Evolutionary conservation across 257 asterid genomes (phyloP).

Genomic region (Primulina huaijiensis): DNA sequence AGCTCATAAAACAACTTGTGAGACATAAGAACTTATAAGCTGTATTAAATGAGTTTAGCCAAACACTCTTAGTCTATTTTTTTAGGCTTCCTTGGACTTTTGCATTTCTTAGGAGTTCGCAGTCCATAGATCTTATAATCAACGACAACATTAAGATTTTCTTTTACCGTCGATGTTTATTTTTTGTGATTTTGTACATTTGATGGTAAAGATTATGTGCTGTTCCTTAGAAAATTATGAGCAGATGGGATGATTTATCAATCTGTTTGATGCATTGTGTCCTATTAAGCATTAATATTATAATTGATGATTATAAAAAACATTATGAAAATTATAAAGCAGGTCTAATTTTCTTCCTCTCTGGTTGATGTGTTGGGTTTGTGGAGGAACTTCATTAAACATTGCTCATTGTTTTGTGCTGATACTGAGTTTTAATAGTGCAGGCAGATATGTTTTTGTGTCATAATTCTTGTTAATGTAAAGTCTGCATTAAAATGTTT

Average conservation of each 20-base stretch:
- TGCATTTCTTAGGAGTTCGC: not conserved
- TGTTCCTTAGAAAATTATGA: slow-evolving; percentile 10
- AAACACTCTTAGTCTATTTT: not conserved
- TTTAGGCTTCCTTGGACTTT: slow-evolving; percentile 17
- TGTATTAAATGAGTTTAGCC: too few species aligned
- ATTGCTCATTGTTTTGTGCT: slow-evolving; percentile 1
- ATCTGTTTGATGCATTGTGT: slow-evolving; percentile 15
- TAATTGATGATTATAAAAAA: not conserved
- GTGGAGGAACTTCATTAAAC: not conserved
- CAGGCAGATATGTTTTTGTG: not conserved
- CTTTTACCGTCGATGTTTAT: not conserved
- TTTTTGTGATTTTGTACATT: not conserved
- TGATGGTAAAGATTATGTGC: not conserved
- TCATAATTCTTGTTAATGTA: slow-evolving; percentile 3
- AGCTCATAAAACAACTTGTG: too few species aligned
- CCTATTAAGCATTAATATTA: not conserved
- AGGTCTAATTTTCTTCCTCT: slow-evolving; percentile 2
- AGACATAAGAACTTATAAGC: too few species aligned
- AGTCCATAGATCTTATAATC: slow-evolving; percentile 12
- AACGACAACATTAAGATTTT: slow-evolving; percentile 6
- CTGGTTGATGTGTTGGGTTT: slow-evolving; percentile 12
- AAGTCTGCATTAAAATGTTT: slow-evolving; percentile 5
- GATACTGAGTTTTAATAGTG: slow-evolving; percentile 10
- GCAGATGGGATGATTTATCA: slow-evolving; percentile 11
- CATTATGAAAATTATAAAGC: not conserved